Conservation (phyloP, 306 rosid genomes). For the Phaseolus lunatus region DNA sequence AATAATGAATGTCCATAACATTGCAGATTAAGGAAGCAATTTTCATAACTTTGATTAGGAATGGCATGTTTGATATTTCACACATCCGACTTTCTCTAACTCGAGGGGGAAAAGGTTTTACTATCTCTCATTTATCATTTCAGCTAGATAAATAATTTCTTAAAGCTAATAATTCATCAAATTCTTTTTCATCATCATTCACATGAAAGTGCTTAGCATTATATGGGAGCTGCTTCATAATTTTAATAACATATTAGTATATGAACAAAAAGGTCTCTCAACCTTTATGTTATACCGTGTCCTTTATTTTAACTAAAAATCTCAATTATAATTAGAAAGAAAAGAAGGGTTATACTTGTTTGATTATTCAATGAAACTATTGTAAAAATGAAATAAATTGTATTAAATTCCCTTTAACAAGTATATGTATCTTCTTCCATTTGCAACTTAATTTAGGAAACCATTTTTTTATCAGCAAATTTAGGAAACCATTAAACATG, state of each 20-base stretch:
- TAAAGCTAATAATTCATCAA: not conserved
- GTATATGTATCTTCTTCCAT: too few species aligned
- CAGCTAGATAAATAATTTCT: not conserved
- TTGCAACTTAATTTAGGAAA: too few species aligned
- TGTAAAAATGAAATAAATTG: not conserved
- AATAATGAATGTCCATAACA: slow-evolving; percentile 28
- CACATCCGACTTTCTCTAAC: slow-evolving; percentile 85
- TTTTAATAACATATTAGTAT: not conserved
- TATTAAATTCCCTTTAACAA: slow-evolving; percentile 15
- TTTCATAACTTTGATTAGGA: slow-evolving; percentile 75
- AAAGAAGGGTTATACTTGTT: not conserved
- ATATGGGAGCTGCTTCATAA: not conserved
- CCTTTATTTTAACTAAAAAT: not conserved
- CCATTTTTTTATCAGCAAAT: too few species aligned
- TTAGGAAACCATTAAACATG: too few species aligned
- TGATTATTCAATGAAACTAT: slow-evolving; percentile 25
- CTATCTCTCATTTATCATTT: slow-evolving; percentile 23
- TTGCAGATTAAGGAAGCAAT: slow-evolving; percentile 84
- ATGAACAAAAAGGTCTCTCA: not conserved
- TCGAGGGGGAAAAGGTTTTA: slow-evolving; percentile 81
- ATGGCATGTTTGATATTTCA: slow-evolving; percentile 84
- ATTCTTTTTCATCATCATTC: slow-evolving; percentile 1
- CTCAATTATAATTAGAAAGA: not conserved
- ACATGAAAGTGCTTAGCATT: not conserved
- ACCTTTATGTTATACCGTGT: not conserved